Conservation (phyloP, 441 rosid species). For the California macrophylla region DNA sequence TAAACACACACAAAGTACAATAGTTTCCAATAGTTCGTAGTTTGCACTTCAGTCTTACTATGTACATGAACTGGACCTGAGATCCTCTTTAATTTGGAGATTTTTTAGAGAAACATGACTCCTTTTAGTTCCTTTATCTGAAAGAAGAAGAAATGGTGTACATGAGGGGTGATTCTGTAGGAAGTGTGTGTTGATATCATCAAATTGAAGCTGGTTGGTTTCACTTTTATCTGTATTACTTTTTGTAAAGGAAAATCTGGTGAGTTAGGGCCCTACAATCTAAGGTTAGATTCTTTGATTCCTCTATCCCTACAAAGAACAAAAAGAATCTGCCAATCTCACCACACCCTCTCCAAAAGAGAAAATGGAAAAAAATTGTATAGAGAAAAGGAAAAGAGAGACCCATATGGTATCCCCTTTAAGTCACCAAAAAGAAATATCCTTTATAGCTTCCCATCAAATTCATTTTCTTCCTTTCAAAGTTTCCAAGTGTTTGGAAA, state of each 20-base stretch:
- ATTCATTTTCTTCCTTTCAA: background rate
- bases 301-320: constrained; percentile 2
- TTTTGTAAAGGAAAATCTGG: background rate
- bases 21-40: too few relatives aligned
- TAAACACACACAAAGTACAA: too few relatives aligned
- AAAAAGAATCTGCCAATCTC: background rate
- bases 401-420: background rate
- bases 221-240: background rate
- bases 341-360: constrained; percentile 7
- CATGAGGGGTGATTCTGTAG: too few relatives aligned
- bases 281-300: constrained; percentile 1
- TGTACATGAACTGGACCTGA: too few relatives aligned
- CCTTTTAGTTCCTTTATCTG: too few relatives aligned
- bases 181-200: background rate
- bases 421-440: background rate
- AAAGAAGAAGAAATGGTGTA: too few relatives aligned
- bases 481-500: background rate
- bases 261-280: background rate
- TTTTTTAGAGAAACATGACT: too few relatives aligned
- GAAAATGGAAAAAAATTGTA: background rate
- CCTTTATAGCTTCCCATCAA: constrained; percentile 5
- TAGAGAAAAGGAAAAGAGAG: background rate
- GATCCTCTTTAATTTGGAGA: too few relatives aligned
- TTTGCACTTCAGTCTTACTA: too few relatives aligned
- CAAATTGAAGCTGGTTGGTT: background rate